Percentiles rank a stretch among this genome's conserved stretches.
These are phyloP conservation scores for Neocallimastix lanati DNA, from an alignment of 192 early-diverging fungal genomes.

Conservation along the genomic window DNA sequence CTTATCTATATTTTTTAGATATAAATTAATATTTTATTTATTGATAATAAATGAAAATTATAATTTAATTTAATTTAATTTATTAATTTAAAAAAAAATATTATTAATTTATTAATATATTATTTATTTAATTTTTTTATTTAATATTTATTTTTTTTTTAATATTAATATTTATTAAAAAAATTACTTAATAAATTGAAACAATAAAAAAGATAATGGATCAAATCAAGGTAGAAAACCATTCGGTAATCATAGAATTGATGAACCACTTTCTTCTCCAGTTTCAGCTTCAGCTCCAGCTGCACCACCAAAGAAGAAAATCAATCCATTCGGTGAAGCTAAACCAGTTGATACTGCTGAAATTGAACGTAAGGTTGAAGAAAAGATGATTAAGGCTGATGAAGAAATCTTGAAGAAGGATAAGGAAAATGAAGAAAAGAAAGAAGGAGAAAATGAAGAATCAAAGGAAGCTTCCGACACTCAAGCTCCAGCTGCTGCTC, in stretches of 20 bases:
- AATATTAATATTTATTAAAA: too few relatives aligned
- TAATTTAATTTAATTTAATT: too few relatives aligned
- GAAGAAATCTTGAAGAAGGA: slow-evolving; percentile 19
- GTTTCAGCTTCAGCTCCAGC: slow-evolving; percentile 3
- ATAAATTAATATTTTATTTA: too few relatives aligned
- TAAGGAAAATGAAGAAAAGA: slow-evolving; percentile 16
- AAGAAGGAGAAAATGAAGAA: slow-evolving; percentile 8
- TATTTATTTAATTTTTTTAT: too few relatives aligned
- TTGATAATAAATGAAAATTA: too few relatives aligned
- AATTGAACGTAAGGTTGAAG: slow-evolving; percentile 28
- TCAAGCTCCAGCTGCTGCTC: neutral
- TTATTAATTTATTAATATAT: too few relatives aligned
- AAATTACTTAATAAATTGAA: too few relatives aligned
- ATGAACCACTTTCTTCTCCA: neutral
- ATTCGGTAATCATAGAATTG: neutral
- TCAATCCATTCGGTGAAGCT: slow-evolving; percentile 44
- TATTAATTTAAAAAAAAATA: too few relatives aligned
- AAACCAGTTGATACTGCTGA: slow-evolving; percentile 37
- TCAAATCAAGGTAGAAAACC: neutral
- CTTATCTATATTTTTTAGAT: too few relatives aligned
- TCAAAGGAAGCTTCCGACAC: slow-evolving; percentile 3
- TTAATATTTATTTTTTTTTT: too few relatives aligned
- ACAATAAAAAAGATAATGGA: too few relatives aligned
- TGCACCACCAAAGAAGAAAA: slow-evolving; percentile 12
- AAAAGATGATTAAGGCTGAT: slow-evolving; percentile 24